Base-by-base conservation (phyloP, 768 basidiomycete species). In the Artomyces pyxidatus region DNA sequence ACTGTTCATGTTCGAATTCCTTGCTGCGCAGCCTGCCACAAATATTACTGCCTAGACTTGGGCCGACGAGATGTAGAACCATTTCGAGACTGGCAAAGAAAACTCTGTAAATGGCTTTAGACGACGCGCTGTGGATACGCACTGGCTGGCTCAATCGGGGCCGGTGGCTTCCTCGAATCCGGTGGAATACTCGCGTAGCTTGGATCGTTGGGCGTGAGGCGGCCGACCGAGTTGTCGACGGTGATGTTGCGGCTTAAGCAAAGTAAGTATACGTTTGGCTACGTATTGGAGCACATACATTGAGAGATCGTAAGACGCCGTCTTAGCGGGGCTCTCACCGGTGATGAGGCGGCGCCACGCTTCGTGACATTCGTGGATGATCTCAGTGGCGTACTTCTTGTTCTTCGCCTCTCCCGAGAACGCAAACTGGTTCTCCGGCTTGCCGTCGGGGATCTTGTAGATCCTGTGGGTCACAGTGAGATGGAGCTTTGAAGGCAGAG, bases 321-420 rank as follows among this genome's bases (percentile, higher is more conserved):
- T 85, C 71, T 83, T 85, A 53, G 85, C 80, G 37, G 83, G 79
- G 53, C 68, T 72, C 56, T 96, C 88, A 54, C 93, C 91, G 45
- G 70, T 71, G 66, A 93, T 76, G 59, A 99, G 80, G 62, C 88
- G 88, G 62, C 92, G 89, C 96, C 96, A 99, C 30, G 96, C 88
- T 68, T 98, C 96, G 65, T 98, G 86, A 71, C 90, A 94, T 67
- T 99, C 96, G 68, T 96, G 94, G 64, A 99, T 88, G 72, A 98
- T 96, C 71, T 98, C 95, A 47, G 88, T 91, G 27, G 96, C 96
- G 65, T 98, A 99, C 69, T 95, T 96, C 78, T 95, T 96, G 78
- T 96, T 96, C 76, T 98, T 99, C 56, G 95, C 95, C 72, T 99
- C 96, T 50, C 96, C 96, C 46, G 91, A 94, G 81, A 99, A 99